A percentile compares a stretch with the other conserved stretches of the same genome.
Conservation (phyloP, 2,329 filamentous ascomycete species). For the Aspergillus persii region DNA sequence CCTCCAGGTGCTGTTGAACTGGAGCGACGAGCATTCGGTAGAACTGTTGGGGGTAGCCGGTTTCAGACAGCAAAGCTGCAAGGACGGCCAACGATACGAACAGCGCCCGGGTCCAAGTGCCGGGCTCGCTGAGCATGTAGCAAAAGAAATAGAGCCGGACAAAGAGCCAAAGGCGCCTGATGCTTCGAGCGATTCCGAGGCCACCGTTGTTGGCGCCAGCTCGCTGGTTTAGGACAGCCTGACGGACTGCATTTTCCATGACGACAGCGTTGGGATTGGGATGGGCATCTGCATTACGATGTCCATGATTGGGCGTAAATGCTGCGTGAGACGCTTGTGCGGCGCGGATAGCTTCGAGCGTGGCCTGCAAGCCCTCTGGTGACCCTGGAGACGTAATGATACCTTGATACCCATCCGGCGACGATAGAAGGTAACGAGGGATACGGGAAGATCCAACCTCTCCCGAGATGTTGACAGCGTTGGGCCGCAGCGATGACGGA, state of each 20-base stretch:
- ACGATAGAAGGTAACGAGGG: conserved; percentile 44
- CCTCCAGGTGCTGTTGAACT: conserved; percentile 45
- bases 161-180: conserved; percentile 56
- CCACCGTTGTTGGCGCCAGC: conserved; percentile 23
- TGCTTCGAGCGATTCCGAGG: conserved; percentile 39
- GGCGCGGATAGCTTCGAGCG: conserved; percentile 14
- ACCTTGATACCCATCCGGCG: conserved; percentile 46
- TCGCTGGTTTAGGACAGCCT: conserved; percentile 31
- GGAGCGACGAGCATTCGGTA: conserved; percentile 37
- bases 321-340: conserved; percentile 6
- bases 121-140: conserved; percentile 56
- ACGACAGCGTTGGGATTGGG: conserved; percentile 19
- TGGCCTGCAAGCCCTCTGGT: conserved; percentile 19
- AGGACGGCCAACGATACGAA: conserved; percentile 39
- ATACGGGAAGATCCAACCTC: conserved; percentile 4
- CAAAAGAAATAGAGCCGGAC: conserved; percentile 58
- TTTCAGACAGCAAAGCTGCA: conserved; percentile 42
- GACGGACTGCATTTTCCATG: conserved; percentile 33
- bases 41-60: conserved; percentile 36
- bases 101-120: conserved; percentile 44
- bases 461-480: background rate
- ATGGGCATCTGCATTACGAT: conserved; percentile 9
- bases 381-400: conserved; percentile 42
- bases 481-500: background rate
- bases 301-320: background rate